A percentile compares a stretch with the other conserved stretches of the same genome.
Conservation (phyloP, 1,139 yeast genomes). For the Debaryomyces subglobosus region DNA sequence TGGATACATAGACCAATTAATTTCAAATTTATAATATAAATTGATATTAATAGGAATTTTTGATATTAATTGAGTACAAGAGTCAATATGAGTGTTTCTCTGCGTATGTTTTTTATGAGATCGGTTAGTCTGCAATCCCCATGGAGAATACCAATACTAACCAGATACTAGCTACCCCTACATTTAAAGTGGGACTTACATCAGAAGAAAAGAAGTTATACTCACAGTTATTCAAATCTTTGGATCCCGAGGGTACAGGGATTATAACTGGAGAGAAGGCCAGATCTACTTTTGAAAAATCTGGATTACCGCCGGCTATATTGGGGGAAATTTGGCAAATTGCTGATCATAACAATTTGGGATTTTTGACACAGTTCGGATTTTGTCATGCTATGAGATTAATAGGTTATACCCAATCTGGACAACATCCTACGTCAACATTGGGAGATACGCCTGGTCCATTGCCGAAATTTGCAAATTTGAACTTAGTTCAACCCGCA, state of each 20-base stretch:
- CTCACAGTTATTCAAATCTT: slow-evolving; percentile 71
- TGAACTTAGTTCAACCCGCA: slow-evolving; percentile 27
- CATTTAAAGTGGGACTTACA: slow-evolving; percentile 59
- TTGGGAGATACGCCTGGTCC: slow-evolving; percentile 62
- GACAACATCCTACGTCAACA: slow-evolving; percentile 55
- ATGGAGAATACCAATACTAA: slow-evolving; percentile 9
- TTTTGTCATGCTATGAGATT: slow-evolving; percentile 87
- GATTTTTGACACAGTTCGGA: slow-evolving; percentile 79
- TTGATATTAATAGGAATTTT: slow-evolving; percentile 1
- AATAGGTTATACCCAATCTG: slow-evolving; percentile 86
- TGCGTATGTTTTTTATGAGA: slow-evolving; percentile 24
- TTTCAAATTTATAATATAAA: background rate
- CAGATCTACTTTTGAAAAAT: slow-evolving; percentile 81
- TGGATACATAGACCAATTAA: background rate
- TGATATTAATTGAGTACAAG: slow-evolving; percentile 4
- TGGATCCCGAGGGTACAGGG: slow-evolving; percentile 81
- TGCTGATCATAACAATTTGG: slow-evolving; percentile 83
- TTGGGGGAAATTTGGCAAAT: slow-evolving; percentile 94
- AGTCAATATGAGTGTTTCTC: slow-evolving; percentile 28
- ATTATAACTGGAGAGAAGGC: slow-evolving; percentile 90
- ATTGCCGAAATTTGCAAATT: slow-evolving; percentile 53
- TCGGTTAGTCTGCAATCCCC: background rate
- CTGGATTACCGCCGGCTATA: slow-evolving; percentile 76
- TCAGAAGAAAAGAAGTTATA: slow-evolving; percentile 77
- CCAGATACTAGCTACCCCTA: slow-evolving; percentile 26